Percentiles rank a stretch among this genome's conserved stretches.
Conservation (phyloP, 2,329 filamentous ascomycete species). For the Diaporthe citri region DNA sequence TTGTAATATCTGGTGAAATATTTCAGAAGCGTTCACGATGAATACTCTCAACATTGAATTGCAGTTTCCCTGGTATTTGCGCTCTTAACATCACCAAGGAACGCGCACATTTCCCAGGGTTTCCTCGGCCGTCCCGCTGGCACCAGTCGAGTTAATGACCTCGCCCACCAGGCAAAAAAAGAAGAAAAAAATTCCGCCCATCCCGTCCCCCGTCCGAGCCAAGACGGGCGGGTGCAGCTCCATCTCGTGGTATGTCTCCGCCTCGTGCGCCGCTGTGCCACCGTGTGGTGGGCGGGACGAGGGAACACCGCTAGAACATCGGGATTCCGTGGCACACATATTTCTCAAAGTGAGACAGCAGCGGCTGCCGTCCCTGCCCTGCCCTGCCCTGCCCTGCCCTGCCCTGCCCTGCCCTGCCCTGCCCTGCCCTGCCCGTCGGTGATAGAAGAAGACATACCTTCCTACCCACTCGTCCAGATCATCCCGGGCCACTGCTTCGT, state of each 20-base stretch:
- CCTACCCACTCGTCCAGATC: background rate
- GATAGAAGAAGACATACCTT: background rate
- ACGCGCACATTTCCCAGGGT: too few species aligned
- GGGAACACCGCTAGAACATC: slow-evolving; percentile 27
- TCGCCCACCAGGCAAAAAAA: background rate
- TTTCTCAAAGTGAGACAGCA: slow-evolving; percentile 8
- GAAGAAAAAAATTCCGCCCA: background rate
- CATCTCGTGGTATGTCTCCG: slow-evolving; percentile 34
- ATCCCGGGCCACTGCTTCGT: slow-evolving; percentile 2
- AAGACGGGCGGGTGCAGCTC: slow-evolving; percentile 27
- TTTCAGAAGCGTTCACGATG: background rate
- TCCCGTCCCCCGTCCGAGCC: slow-evolving; percentile 14
- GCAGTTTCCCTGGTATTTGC: background rate
- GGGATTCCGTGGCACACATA: slow-evolving; percentile 16
- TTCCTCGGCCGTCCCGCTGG: background rate
- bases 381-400: background rate
- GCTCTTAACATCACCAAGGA: too few species aligned
- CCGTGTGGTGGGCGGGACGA: background rate
- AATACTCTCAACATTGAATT: background rate
- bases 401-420: background rate
- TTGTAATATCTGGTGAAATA: background rate
- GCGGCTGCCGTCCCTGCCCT: background rate
- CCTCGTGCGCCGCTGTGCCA: slow-evolving; percentile 20
- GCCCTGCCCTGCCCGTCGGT: background rate
- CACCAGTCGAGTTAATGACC: background rate